A percentile compares a stretch with the other conserved stretches of the same genome.
These are phyloP conservation scores for Trypanosoma congolense DNA, from an alignment of 208 protist species.

Conservation along the genomic window DNA sequence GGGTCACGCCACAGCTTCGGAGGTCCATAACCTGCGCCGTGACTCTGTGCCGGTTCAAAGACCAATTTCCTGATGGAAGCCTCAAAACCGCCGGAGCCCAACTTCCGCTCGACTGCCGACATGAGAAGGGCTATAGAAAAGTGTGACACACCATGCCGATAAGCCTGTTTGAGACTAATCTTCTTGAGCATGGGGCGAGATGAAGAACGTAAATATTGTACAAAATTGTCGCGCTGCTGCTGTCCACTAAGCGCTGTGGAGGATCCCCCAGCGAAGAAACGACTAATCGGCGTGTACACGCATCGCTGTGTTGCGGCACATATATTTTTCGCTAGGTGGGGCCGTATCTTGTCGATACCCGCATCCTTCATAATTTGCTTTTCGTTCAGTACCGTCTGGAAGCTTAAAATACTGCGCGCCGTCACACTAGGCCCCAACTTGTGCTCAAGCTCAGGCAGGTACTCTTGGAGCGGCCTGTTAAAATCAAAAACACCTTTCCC, in stretches of 20 bases:
- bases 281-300: conserved; percentile 52
- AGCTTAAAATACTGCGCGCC: conserved; percentile 64
- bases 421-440: conserved; percentile 38
- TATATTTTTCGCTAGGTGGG: conserved; percentile 24
- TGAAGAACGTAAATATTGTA: conserved; percentile 57
- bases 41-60: conserved; percentile 61
- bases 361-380: conserved; percentile 39
- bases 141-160: conserved; percentile 37
- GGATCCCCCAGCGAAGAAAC: conserved; percentile 44
- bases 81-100: conserved; percentile 61
- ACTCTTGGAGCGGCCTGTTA: conserved; percentile 35
- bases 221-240: conserved; percentile 60
- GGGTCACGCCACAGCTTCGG: conserved; percentile 74
- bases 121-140: conserved; percentile 69
- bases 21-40: conserved; percentile 62
- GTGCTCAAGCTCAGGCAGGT: conserved; percentile 56
- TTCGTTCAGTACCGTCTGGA: conserved; percentile 55
- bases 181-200: conserved; percentile 14
- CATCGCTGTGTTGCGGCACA: conserved; percentile 35
- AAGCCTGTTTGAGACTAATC: conserved; percentile 8
- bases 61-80: conserved; percentile 49
- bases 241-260: conserved; percentile 29
- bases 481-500: conserved; percentile 58
- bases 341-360: conserved; percentile 15
- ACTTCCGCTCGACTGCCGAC: conserved; percentile 67